These are phyloP conservation scores for Pseudonectria foliicola DNA, from an alignment of 2,329 filamentous ascomycete species.

Conservation along the genomic window DNA sequence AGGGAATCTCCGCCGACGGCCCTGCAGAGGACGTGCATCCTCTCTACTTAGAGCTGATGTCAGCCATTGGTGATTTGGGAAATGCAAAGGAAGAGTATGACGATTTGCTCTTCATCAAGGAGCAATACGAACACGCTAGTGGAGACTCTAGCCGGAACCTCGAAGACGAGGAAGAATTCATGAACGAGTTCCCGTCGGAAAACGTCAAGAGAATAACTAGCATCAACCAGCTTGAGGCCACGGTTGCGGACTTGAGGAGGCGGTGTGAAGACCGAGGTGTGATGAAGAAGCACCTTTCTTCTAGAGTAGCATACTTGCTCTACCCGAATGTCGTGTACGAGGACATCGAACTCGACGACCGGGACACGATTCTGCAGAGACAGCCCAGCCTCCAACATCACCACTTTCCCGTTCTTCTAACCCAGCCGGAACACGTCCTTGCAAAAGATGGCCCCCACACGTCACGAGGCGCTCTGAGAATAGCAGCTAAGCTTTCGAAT, in stretches of 20 bases:
- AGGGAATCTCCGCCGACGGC: slow-evolving; percentile 29
- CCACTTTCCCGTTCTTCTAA: slow-evolving; percentile 39
- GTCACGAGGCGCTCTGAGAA: slow-evolving; percentile 32
- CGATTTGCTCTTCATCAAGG: slow-evolving; percentile 35
- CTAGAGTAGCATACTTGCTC: slow-evolving; percentile 32
- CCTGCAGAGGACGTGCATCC: slow-evolving; percentile 38
- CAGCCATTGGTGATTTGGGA: slow-evolving; percentile 37
- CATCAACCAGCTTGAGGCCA: slow-evolving; percentile 26
- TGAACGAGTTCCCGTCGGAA: slow-evolving; percentile 34
- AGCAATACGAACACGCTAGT: slow-evolving; percentile 29
- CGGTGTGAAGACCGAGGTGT: slow-evolving; percentile 35
- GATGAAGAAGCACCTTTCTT: slow-evolving; percentile 36
- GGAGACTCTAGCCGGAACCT: slow-evolving; percentile 9
- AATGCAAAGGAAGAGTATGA: slow-evolving; percentile 40
- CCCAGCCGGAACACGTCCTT: slow-evolving; percentile 40
- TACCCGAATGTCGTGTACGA: slow-evolving; percentile 30
- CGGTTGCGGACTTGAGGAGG: slow-evolving; percentile 28
- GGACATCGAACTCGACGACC: slow-evolving; percentile 35
- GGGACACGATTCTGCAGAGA: slow-evolving; percentile 14
- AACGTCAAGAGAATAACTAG: slow-evolving; percentile 26
- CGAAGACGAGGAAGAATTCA: slow-evolving; percentile 36
- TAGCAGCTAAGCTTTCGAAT: slow-evolving; percentile 30
- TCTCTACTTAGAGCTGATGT: slow-evolving; percentile 37
- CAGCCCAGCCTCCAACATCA: slow-evolving; percentile 29
- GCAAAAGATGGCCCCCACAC: slow-evolving; percentile 31